A percentile compares a stretch with the other conserved stretches of the same genome.
phyloP scores from a whole-genome alignment of 176 grass and related monocot genomes.

The Carex pumila region DNA sequence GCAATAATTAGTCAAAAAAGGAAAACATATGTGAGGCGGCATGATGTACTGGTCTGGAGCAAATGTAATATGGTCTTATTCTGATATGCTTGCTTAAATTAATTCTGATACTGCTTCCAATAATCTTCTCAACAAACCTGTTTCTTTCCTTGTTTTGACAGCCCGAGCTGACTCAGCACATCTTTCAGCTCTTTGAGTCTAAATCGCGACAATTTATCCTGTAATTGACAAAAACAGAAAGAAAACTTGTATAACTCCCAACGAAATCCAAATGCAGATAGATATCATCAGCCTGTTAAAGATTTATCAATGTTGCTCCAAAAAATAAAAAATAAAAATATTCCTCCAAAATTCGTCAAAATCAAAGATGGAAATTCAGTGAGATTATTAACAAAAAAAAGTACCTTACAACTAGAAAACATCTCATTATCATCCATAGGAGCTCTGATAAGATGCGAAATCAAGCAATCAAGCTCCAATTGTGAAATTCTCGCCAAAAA shows the following conservation, averaged over 20 bases:
- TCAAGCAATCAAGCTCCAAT: neutral
- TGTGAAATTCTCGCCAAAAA: neutral
- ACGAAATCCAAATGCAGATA: neutral
- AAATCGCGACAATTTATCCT: slow-evolving; percentile 52
- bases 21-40: neutral
- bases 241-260: neutral
- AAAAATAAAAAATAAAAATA: neutral
- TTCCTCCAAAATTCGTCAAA: too few species aligned
- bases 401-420: slow-evolving; percentile 10
- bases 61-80: neutral
- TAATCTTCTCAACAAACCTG: slow-evolving; percentile 41
- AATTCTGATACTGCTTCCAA: neutral
- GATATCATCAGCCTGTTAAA: neutral
- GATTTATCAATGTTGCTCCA: neutral
- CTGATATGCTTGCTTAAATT: neutral
- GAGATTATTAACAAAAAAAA: neutral
- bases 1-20: neutral
- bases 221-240: slow-evolving; percentile 1
- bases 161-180: slow-evolving; percentile 61
- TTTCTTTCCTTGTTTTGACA: slow-evolving; percentile 75
- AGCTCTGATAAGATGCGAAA: neutral
- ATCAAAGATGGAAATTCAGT: neutral
- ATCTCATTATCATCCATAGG: neutral
- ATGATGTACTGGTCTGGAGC: neutral
- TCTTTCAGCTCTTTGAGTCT: slow-evolving; percentile 92